Conservation (phyloP, 768 basidiomycete species). For the Hysterangium stoloniferum region DNA sequence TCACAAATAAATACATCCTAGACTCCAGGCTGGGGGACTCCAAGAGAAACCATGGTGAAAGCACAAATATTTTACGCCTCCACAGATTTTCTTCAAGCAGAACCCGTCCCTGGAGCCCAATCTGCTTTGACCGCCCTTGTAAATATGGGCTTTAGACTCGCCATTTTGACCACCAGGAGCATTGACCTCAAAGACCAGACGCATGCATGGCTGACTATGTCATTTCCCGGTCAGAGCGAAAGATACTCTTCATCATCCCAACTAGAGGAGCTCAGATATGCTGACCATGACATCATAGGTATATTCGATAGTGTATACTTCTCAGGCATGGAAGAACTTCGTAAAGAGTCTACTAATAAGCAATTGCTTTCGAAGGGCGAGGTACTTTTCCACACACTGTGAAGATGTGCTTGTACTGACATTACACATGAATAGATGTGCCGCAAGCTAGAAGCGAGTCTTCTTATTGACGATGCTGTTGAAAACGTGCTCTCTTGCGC, state of each 20-base stretch:
- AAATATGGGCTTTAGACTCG: conserved; percentile 56
- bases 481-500: conserved; percentile 67
- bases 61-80: conserved; percentile 52
- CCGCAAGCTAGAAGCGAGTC: conserved; percentile 47
- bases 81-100: conserved; percentile 36
- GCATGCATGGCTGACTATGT: conserved; percentile 56
- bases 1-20: conserved; percentile 13
- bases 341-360: conserved; percentile 30
- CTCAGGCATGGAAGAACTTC: conserved; percentile 46
- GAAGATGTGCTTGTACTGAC: background rate
- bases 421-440: conserved; percentile 42
- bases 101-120: conserved; percentile 52
- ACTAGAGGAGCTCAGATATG: background rate
- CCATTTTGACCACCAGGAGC: conserved; percentile 71
- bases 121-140: conserved; percentile 50
- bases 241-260: conserved; percentile 2
- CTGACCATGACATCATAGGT: conserved; percentile 21
- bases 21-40: conserved; percentile 57
- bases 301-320: conserved; percentile 57
- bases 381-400: conserved; percentile 24
- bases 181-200: conserved; percentile 47
- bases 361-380: conserved; percentile 62
- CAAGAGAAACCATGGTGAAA: conserved; percentile 49
- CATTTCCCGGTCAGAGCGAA: conserved; percentile 58
- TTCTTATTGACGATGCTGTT: conserved; percentile 74